Conservation (phyloP, 2,329 filamentous ascomycete species). For the Penicillium sp. region DNA sequence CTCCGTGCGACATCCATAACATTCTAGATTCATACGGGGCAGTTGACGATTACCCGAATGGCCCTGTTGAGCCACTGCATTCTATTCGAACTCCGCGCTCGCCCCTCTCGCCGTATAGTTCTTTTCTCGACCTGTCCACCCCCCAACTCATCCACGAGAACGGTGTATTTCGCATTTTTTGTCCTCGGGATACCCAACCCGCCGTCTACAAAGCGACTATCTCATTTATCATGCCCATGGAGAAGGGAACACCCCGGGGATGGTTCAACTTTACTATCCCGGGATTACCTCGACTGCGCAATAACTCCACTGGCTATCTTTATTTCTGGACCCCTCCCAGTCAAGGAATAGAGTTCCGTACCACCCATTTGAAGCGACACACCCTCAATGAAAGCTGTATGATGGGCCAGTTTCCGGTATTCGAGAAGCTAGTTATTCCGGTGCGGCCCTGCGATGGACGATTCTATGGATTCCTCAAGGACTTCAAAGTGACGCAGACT, state of each 20-base stretch:
- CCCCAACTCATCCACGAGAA: conserved; percentile 15
- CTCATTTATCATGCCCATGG: conserved; percentile 16
- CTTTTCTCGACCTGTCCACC: background rate
- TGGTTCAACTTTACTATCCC: conserved; percentile 31
- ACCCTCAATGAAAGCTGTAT: conserved; percentile 31
- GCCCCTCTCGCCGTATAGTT: background rate
- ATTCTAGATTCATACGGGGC: background rate
- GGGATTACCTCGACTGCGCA: conserved; percentile 29
- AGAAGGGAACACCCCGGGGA: conserved; percentile 17
- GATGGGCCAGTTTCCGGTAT: conserved; percentile 28
- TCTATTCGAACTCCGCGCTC: background rate
- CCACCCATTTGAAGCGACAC: conserved; percentile 25
- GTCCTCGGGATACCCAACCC: conserved; percentile 8
- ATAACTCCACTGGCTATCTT: conserved; percentile 27
- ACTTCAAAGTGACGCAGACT: conserved; percentile 26
- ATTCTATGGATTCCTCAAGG: conserved; percentile 31
- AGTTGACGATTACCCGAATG: background rate
- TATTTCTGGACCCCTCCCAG: conserved; percentile 29
- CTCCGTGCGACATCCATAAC: conserved; percentile 4
- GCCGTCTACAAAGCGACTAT: conserved; percentile 25
- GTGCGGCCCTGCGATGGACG: conserved; percentile 27
- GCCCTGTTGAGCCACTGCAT: background rate
- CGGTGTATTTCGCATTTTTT: conserved; percentile 20
- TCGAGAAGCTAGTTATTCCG: conserved; percentile 25
- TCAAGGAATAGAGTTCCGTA: conserved; percentile 32